Base-by-base conservation (phyloP, 768 basidiomycete genomes). In the Kwoniella bestiolae region DNA sequence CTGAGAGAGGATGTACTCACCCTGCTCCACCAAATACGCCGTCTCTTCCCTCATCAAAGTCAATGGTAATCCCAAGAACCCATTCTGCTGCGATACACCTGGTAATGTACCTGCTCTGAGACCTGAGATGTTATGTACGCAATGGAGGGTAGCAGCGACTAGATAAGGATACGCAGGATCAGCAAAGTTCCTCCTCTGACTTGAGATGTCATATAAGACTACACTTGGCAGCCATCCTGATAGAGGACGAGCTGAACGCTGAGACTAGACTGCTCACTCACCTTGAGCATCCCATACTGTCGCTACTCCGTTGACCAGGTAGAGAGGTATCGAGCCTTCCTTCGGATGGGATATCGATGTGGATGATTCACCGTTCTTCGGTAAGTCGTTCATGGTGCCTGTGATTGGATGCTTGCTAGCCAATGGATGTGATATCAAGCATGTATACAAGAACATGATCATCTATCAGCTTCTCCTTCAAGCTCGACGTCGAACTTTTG, bases 81-180 rank as follows among this genome's bases (percentile, higher is more conserved):
- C 87, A 83, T 99, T 99, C 82, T 99, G 96, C 74, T 97, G 94
- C 1, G 93, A 89, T 1, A 98, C 85, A 77, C 94, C 92, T 2
- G 96, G 94, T 14, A 99, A 86, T 0, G 96, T 98, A 0, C 96
- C 96, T 0, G 87, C 85, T 47, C 97, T 82, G 47, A 92, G 84
- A 35, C 95, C 94, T 73, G 91, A 93, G 51, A 98, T 85, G 61
- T 84, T 88, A 80, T 96, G 88, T 70, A 88, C 82, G 31, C 90
- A 86, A 38, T 96, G 91, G 9, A 99, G 83, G 5, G 82, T 84
- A 8, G 89, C 88, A 71, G 92, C 89, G 77, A 93, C 95, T 94
- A 23, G n/a, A 35, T 3, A 9, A 26, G 7, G 9, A 44, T 23
- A 23, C 7, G 18, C 16, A 60, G 14, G 29, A 25, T 41, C 7